Evolutionary conservation across 1,284 basidiomycete species (phyloP), one percentile per base, ranked within the genome.

Genomic region (Termitomyces sp.): DNA sequence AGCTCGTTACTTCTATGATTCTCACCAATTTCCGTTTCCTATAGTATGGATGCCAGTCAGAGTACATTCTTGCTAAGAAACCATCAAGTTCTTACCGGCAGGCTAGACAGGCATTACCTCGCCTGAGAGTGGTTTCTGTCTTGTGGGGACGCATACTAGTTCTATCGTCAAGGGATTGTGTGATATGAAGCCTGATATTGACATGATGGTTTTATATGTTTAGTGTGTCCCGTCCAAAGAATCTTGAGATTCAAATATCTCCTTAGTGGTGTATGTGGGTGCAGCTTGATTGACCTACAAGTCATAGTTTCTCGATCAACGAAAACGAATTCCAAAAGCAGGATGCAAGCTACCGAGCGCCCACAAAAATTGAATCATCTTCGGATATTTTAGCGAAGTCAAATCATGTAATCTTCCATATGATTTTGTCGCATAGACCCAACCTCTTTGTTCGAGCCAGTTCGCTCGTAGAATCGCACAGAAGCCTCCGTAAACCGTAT

Each of bases 21-120:
- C 78, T 62, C 59, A 82, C 81, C 66, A 84, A 71, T 64, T 84
- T 84, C 47, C 80, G 71, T 64, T 80, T 78, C 57, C 81, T 80
- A 34, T 33, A 18, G 38, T 21, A 46, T 16, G 8, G 41, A 18
- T 28, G 26, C 24, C 42, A 28, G 49, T 39, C 21, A 52, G 34
- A 19, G 30, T 41, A 42, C 14, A 19, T 41, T 31, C 24, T 30
- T 30, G 34, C 24, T 26, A 24, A 33, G 28, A 35, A 44, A 35
- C 30, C 28, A 21, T 39, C 1, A 54, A 43, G 24, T 28, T 63
- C 76, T 59, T 57, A 79, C 76, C 77, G 68, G 64, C 80, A 83
- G 56, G 74, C 77, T 16, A 82, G 68, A 63, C 80, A 83, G 11
- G 81, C 81, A 47, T 77, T 75, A 48, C 81, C 81, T 60, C 81